A percentile compares a stretch with the other conserved stretches of the same genome.
Evolutionary conservation across 148 eudicot genomes (phyloP).

Genomic region (Rhododendron mucronatum): DNA sequence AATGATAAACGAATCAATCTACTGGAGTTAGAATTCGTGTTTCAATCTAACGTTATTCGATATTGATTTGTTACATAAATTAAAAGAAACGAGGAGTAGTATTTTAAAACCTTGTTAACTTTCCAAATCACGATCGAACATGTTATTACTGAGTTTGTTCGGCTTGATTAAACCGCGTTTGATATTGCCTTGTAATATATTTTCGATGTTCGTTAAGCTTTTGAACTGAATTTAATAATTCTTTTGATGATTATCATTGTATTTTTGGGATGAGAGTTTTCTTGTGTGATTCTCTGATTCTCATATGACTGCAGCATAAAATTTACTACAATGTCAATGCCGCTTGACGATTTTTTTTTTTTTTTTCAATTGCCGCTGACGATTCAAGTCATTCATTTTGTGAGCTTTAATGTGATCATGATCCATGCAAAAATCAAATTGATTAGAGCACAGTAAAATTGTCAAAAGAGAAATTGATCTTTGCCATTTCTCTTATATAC

Average conservation of each 20-base stretch:
- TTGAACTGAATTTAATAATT: too few relatives aligned
- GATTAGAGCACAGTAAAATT: neutral
- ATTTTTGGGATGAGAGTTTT: too few relatives aligned
- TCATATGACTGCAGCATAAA: too few relatives aligned
- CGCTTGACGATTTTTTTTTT: too few relatives aligned
- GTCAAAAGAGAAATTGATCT: neutral
- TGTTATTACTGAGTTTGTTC: neutral
- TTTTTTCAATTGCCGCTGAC: neutral
- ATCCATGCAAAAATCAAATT: too few relatives aligned
- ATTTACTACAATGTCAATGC: too few relatives aligned
- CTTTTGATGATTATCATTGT: too few relatives aligned
- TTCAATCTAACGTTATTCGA: neutral
- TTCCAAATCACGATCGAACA: neutral
- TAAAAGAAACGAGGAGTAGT: neutral
- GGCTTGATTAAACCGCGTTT: neutral
- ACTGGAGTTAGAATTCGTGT: neutral
- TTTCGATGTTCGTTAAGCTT: neutral
- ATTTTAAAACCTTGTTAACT: neutral
- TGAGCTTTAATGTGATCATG: neutral
- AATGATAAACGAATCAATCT: neutral
- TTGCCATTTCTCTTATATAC: neutral
- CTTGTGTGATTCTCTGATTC: too few relatives aligned
- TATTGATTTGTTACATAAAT: neutral
- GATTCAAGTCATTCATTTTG: neutral
- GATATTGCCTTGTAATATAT: too few relatives aligned